Percentiles rank a stretch among this genome's conserved stretches.
phyloP scores from a whole-genome alignment of 208 protist genomes.

The Entamoeba histolytica region DNA sequence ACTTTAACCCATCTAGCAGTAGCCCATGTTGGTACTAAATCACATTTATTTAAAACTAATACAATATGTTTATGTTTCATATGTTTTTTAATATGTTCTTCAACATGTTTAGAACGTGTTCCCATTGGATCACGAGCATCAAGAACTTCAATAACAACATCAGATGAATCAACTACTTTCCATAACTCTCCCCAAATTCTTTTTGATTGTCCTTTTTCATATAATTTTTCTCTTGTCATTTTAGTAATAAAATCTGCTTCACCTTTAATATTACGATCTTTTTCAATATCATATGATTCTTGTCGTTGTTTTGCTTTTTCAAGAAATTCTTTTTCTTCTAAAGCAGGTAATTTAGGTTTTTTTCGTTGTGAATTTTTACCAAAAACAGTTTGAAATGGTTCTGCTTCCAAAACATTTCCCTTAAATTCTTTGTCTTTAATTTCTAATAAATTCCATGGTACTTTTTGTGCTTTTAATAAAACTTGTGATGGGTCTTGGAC shows the following conservation, averaged over 20 bases:
- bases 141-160: constrained; percentile 87
- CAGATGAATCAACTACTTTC: constrained; percentile 95
- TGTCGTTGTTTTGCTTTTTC: neutral
- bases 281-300: neutral
- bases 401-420: neutral
- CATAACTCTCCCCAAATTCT: constrained; percentile 96
- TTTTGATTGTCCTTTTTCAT: constrained; percentile 81
- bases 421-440: neutral
- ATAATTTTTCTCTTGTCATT: constrained; percentile 39
- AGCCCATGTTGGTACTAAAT: constrained; percentile 91
- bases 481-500: neutral
- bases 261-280: neutral
- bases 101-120: constrained; percentile 60
- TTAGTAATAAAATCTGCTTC: neutral
- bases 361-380: neutral
- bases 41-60: constrained; percentile 98
- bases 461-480: neutral
- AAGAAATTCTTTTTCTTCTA: neutral
- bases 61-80: constrained; percentile 89
- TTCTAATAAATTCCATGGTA: constrained; percentile 10
- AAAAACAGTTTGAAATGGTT: constrained; percentile 12
- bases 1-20: constrained; percentile 74
- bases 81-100: constrained; percentile 33
- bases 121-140: constrained; percentile 91
- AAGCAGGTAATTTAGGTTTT: neutral